phyloP scores from a whole-genome alignment of 345 rosid species.

The Eucalyptus curtisii region DNA sequence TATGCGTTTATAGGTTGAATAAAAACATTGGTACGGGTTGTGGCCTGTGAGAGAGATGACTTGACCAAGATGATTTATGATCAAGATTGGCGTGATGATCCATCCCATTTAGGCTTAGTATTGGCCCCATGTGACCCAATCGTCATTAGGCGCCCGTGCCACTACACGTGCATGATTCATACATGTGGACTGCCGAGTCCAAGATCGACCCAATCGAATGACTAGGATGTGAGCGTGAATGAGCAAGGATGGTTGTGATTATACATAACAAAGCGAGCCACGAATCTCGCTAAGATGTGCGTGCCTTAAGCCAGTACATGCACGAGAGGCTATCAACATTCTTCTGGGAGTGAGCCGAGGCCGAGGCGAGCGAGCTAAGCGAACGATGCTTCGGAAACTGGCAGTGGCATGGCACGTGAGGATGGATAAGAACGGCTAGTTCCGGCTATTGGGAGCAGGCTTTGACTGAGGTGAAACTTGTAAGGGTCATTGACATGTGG shows the following conservation, averaged over 20 bases:
- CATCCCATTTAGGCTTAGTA: neutral
- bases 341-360: neutral
- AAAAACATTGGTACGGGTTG: neutral
- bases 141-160: neutral
- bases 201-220: neutral
- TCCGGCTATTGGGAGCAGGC: neutral
- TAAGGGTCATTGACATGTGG: neutral
- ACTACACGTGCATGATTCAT: neutral
- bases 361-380: neutral
- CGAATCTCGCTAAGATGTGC: neutral
- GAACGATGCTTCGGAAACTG: neutral
- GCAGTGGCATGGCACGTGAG: neutral
- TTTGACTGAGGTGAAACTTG: neutral
- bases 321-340: neutral
- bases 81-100: neutral
- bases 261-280: neutral
- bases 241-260: neutral
- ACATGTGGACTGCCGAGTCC: neutral
- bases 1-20: neutral
- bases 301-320: neutral
- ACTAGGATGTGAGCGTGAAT: neutral
- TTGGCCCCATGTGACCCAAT: neutral
- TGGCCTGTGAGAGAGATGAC: neutral
- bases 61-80: neutral
- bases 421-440: neutral